A percentile compares a stretch with the other conserved stretches of the same genome.
These are phyloP conservation scores for Botrytis fragariae DNA, from an alignment of 2,329 filamentous ascomycete species.

Conservation along the genomic window DNA sequence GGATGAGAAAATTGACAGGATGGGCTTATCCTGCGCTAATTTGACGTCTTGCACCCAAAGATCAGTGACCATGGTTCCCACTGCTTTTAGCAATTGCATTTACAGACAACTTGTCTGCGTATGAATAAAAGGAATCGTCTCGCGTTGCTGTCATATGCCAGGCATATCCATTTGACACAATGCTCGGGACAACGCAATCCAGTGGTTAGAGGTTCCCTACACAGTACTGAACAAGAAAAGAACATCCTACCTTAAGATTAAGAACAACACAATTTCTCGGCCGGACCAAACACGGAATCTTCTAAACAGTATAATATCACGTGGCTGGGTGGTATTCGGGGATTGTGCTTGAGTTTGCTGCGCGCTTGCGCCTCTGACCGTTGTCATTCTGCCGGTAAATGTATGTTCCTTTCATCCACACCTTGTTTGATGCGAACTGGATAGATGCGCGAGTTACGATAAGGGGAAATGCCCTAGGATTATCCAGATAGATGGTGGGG, in stretches of 20 bases:
- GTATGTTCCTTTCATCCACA: not conserved
- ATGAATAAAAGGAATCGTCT: not conserved
- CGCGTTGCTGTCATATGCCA: not conserved
- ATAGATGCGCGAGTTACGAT: not conserved
- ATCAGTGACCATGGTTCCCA: not conserved
- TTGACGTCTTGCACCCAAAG: not conserved
- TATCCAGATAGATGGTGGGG: not conserved
- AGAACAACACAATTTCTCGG: not conserved
- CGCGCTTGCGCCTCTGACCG: not conserved
- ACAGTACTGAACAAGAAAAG: not conserved
- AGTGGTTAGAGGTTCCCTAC: too few species aligned
- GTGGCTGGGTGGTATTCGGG: not conserved
- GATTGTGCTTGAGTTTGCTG: not conserved
- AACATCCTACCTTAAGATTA: not conserved
- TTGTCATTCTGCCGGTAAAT: not conserved
- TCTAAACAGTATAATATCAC: not conserved
- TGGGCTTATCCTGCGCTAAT: not conserved
- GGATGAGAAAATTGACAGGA: too few species aligned
- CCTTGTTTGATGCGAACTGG: not conserved
- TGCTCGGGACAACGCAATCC: too few species aligned
- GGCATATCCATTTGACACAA: not conserved
- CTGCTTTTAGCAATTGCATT: not conserved
- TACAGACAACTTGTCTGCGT: not conserved
- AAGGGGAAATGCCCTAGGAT: slow-evolving; percentile 4
- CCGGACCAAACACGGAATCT: not conserved